Evolutionary conservation across 192 early-diverging fungal species (phyloP), one percentile per base, ranked within the genome.

Genomic region (Spinellus fusiger): DNA sequence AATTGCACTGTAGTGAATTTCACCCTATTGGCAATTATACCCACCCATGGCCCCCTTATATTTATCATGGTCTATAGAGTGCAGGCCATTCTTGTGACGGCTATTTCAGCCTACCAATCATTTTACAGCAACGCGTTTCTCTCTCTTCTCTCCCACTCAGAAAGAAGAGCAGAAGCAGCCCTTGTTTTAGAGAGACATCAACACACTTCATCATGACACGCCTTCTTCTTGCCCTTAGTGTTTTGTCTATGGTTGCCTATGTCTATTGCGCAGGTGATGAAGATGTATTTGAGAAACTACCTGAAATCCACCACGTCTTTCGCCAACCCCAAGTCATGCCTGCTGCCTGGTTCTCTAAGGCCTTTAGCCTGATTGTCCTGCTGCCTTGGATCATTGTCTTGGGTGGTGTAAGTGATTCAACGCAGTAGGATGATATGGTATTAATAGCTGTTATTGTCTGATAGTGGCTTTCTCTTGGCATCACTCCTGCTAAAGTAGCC

Each of bases 221-320:
- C 40, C 18, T 12, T 44, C 13, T 44, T 10, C 3, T 44, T 18
- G 18, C 10, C 40, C 1, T 10, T 3, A 3, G 13, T 44, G 40
- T 44, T 44, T 2, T 44, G 10, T 0, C 57, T 23, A 27, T 59
- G 26, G 49, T 56, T 15, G 56, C 53, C 31, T 18, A 26, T 34
- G 69, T 57, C 12, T 26, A 54, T 13, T 62, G 58, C n/a, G 69
- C 69, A 31, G 69, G 69, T 31, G 46, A 65, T 13, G 69, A 71
- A 33, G 69, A 71, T 35, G 59, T 65, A 20, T 69, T 55, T 63
- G 70, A 54, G 33, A 31, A 65, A 6, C 68, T 69, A 28, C 74
- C 74, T 26, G 79, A 81, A 50, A 81, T 81, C 38, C 59, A 76
- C 56, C 79, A 81, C 35, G 67, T 73, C 26, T 81, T 81, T 65